Evolutionary conservation across 2,329 filamentous ascomycete genomes (phyloP).

Genomic region (Ascochyta lentis): DNA sequence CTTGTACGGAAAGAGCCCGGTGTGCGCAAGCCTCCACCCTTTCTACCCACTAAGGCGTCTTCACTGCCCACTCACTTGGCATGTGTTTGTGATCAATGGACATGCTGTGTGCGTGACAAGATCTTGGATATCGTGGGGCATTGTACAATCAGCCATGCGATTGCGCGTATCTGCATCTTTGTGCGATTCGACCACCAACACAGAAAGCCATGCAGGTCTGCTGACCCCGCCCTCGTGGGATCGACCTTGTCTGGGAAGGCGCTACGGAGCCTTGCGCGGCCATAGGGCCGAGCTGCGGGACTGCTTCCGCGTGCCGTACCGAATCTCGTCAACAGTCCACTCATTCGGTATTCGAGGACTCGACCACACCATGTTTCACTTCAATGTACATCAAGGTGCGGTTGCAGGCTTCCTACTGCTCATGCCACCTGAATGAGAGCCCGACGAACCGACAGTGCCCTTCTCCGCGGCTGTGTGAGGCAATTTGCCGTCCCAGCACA

Average conservation of each 20-base stretch:
- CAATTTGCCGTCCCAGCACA: slow-evolving; percentile 11
- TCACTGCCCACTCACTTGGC: slow-evolving; percentile 1
- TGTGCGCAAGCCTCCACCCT: slow-evolving; percentile 4
- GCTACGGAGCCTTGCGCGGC: slow-evolving; percentile 12
- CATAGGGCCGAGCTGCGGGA: slow-evolving; percentile 16
- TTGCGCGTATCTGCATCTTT: slow-evolving; percentile 13
- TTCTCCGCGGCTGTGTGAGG: not conserved
- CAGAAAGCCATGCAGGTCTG: slow-evolving; percentile 12
- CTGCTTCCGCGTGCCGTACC: slow-evolving; percentile 12
- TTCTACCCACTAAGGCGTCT: slow-evolving; percentile 2
- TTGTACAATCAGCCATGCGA: slow-evolving; percentile 7
- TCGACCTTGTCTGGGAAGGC: slow-evolving; percentile 9
- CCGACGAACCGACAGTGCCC: not conserved
- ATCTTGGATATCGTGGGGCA: not conserved
- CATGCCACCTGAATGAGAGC: not conserved
- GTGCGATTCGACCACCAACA: slow-evolving; percentile 5
- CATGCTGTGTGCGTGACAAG: slow-evolving; percentile 2
- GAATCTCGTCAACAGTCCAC: slow-evolving; percentile 4
- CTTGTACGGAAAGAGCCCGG: slow-evolving; percentile 8
- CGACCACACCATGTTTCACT: not conserved
- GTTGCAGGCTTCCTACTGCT: slow-evolving; percentile 5
- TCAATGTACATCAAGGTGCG: not conserved
- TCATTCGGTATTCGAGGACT: not conserved
- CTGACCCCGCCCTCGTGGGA: slow-evolving; percentile 16
- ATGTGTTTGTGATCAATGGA: not conserved